phyloP scores from a whole-genome alignment of 2,329 filamentous ascomycete genomes.

The Aspergillus proliferans region DNA sequence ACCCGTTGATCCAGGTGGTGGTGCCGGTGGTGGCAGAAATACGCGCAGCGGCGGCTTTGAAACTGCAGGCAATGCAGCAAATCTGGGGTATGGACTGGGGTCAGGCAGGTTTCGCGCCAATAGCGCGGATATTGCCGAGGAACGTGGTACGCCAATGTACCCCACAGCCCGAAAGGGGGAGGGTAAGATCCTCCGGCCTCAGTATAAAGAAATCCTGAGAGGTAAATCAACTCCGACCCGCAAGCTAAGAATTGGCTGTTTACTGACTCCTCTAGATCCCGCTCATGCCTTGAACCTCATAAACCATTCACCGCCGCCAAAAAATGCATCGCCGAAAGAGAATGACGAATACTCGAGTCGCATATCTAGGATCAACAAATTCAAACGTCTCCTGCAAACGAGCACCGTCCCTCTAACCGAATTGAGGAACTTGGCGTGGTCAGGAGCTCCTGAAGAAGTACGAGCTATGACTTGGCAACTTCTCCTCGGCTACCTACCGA shows the following conservation, averaged over 20 bases:
- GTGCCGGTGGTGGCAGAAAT: neutral
- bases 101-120: slow-evolving; percentile 64
- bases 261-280: slow-evolving; percentile 48
- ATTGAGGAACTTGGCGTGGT: slow-evolving; percentile 82
- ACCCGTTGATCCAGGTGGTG: slow-evolving; percentile 40
- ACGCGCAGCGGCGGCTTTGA: neutral
- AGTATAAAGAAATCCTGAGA: slow-evolving; percentile 92
- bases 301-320: slow-evolving; percentile 69
- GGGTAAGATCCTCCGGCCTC: slow-evolving; percentile 90
- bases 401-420: slow-evolving; percentile 83
- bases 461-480: slow-evolving; percentile 99
- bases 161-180: slow-evolving; percentile 83
- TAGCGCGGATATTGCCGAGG: slow-evolving; percentile 90
- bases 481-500: slow-evolving; percentile 87
- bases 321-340: slow-evolving; percentile 73
- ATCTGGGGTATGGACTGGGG: slow-evolving; percentile 29
- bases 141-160: slow-evolving; percentile 74
- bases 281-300: slow-evolving; percentile 94
- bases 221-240: slow-evolving; percentile 37
- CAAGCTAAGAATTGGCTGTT: neutral
- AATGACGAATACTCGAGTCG: slow-evolving; percentile 78
- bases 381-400: slow-evolving; percentile 89
- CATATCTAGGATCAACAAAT: slow-evolving; percentile 94
- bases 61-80: slow-evolving; percentile 16
- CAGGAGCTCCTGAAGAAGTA: slow-evolving; percentile 87